Evolutionary conservation across 1,139 yeast genomes (phyloP), one percentile per base, ranked within the genome.

Genomic region (Blastobotrys petasosporus): DNA sequence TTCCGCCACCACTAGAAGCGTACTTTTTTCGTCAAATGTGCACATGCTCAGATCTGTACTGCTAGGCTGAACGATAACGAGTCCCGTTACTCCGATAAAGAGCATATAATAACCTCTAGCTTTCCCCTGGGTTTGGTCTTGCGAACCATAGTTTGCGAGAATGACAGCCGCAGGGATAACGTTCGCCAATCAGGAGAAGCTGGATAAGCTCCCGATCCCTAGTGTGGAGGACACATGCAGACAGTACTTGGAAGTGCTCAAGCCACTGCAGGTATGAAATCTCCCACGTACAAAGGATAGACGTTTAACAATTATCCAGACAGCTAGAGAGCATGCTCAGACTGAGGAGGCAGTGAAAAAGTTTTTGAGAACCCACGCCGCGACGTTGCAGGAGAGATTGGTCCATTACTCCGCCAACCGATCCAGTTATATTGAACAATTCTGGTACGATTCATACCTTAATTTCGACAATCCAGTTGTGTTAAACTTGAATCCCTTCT

Each of bases 381-480:
- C 79, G 29, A 71, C 75, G 47, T 71, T 87, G 54, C 86, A 84
- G 54, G 68, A 75, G 31, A 80, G 79, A 57, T 73, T 86, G 41
- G 67, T 79, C 41, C 76, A 76, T 45, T 85, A 84, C 57, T 73
- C 86, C 9, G 71, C 76, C 48, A 66, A 77, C 15, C 71, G 88
- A 55, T 78, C 85, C 45, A 82, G 94, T 8, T 87, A 83, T 64
- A 87, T 87, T 52, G 96, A 87, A 65, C 95, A 87, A 63, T 87
- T 87, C 63, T 87, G 96, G 96, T 86, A 80, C 63, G 96, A 87
- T 61, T 79, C 95, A 2, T 87, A 87, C 64, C 72, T 87, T 53
- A 82, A 81, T 63, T 85, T 85, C 62, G 96, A 87, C 65, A 83
- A 87, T 23, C 95, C 70, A 2, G 95, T 87, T 42, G 96, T 87